phyloP scores from a whole-genome alignment of 192 early-diverging fungal genomes.

The Coemansia sp. region DNA sequence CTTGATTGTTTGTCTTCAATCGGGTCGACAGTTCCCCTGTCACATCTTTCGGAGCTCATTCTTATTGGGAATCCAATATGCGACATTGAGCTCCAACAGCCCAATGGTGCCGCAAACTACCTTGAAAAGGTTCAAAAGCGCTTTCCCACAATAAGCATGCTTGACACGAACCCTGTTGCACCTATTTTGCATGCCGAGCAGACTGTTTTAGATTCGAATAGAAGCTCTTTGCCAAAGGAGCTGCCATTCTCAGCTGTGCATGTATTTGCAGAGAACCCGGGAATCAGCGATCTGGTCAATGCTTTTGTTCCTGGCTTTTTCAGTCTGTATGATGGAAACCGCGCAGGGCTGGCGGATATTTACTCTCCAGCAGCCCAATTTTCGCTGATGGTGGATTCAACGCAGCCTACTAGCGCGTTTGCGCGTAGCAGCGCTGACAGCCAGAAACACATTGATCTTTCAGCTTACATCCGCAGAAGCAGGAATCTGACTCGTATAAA shows the following conservation, averaged over 20 bases:
- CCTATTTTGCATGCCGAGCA: constrained; percentile 30
- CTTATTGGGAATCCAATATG: constrained; percentile 37
- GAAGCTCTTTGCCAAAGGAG: constrained; percentile 6
- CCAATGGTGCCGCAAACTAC: constrained; percentile 37
- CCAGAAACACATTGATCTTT: constrained; percentile 48
- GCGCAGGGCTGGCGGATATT: constrained; percentile 36
- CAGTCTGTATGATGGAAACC: constrained; percentile 41
- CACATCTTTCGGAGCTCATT: constrained; percentile 35
- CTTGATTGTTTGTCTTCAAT: constrained; percentile 42
- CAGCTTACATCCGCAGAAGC: constrained; percentile 38
- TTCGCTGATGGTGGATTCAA: constrained; percentile 49
- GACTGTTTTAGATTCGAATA: not conserved
- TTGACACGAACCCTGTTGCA: constrained; percentile 44
- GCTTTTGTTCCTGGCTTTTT: constrained; percentile 43
- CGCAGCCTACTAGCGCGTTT: constrained; percentile 41
- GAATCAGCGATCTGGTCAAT: constrained; percentile 35
- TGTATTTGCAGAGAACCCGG: constrained; percentile 43
- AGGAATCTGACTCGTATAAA: constrained; percentile 43
- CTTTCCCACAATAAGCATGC: constrained; percentile 50
- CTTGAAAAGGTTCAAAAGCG: constrained; percentile 49
- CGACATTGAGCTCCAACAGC: constrained; percentile 23
- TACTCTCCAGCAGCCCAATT: constrained; percentile 37
- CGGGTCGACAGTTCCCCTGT: constrained; percentile 43
- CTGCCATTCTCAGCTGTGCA: constrained; percentile 40
- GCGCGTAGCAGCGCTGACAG: constrained; percentile 35